Conservation (phyloP, 225 moss, liverwort and hornwort genomes). For the Sphagnum tenellum region DNA sequence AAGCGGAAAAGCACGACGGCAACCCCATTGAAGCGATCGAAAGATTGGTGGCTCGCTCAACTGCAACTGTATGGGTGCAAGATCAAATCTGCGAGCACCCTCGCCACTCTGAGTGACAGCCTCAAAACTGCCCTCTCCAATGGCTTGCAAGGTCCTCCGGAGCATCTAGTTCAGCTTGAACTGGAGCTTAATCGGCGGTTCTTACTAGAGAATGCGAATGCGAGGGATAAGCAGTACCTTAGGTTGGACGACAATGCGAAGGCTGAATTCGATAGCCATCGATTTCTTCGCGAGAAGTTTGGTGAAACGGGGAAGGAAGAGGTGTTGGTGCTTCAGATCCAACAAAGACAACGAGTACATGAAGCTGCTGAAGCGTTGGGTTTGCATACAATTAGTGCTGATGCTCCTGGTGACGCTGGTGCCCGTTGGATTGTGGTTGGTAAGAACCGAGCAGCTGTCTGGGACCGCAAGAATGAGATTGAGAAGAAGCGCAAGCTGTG, state of each 20-base stretch:
- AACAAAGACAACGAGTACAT: neutral
- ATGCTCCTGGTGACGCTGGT: neutral
- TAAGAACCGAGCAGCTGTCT: conserved; percentile 1
- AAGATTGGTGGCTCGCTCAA: conserved; percentile 26
- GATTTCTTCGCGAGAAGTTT: conserved; percentile 10
- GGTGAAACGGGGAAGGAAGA: conserved; percentile 7
- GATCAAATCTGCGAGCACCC: neutral
- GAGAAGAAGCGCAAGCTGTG: conserved; percentile 4
- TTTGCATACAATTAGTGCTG: conserved; percentile 1
- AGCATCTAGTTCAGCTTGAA: conserved; percentile 12
- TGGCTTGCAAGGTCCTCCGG: neutral
- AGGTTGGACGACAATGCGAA: conserved; percentile 3
- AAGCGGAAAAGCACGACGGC: neutral
- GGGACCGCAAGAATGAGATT: neutral
- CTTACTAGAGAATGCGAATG: conserved; percentile 6
- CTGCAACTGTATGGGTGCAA: conserved; percentile 14
- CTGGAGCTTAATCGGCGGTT: neutral
- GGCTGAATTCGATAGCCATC: conserved; percentile 2
- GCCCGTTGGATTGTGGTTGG: conserved; percentile 14
- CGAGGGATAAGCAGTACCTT: conserved; percentile 8
- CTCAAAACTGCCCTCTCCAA: conserved; percentile 5
- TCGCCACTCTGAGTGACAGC: neutral
- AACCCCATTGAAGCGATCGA: neutral
- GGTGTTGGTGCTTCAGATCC: conserved; percentile 7
- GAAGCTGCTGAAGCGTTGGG: conserved; percentile 10